Evolutionary conservation across 306 rosid species (phyloP).

Genomic region (Begonia fuchsioides): DNA sequence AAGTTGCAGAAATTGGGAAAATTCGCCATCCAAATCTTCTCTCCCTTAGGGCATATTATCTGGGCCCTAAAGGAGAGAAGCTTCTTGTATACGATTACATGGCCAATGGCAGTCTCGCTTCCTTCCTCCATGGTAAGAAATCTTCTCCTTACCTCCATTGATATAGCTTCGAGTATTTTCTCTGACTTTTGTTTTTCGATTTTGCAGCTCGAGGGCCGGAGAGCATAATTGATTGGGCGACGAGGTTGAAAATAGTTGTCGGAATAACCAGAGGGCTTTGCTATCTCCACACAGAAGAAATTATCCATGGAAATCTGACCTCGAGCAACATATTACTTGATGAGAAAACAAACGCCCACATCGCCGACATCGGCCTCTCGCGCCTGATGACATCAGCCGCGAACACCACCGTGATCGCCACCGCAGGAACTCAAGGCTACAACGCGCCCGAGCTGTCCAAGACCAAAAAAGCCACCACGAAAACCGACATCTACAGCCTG

Average conservation of each 20-base stretch:
- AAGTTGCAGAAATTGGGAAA: conserved; percentile 65
- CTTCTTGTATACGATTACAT: conserved; percentile 83
- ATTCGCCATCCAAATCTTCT: conserved; percentile 61
- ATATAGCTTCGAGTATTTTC: too few species aligned
- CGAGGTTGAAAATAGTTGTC: conserved; percentile 62
- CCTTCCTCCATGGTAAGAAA: conserved; percentile 77
- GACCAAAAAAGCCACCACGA: conserved; percentile 40
- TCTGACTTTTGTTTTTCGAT: not conserved
- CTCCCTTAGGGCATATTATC: conserved; percentile 75
- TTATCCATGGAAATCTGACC: conserved; percentile 66
- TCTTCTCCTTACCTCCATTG: not conserved
- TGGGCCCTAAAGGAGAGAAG: conserved; percentile 69
- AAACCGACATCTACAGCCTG: conserved; percentile 59
- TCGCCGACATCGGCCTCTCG: conserved; percentile 74
- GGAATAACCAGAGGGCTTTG: conserved; percentile 50
- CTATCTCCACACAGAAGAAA: conserved; percentile 47
- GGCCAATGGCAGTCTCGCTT: conserved; percentile 77
- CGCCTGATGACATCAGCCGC: conserved; percentile 73
- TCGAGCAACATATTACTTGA: conserved; percentile 62
- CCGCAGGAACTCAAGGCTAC: conserved; percentile 78
- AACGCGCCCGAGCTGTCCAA: conserved; percentile 80
- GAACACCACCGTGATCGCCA: conserved; percentile 60
- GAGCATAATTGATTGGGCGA: conserved; percentile 59
- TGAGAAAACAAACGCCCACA: conserved; percentile 49
- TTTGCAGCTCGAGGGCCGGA: conserved; percentile 65